phyloP scores from a whole-genome alignment of 495 filamentous ascomycete genomes.

The Podospora conica region DNA sequence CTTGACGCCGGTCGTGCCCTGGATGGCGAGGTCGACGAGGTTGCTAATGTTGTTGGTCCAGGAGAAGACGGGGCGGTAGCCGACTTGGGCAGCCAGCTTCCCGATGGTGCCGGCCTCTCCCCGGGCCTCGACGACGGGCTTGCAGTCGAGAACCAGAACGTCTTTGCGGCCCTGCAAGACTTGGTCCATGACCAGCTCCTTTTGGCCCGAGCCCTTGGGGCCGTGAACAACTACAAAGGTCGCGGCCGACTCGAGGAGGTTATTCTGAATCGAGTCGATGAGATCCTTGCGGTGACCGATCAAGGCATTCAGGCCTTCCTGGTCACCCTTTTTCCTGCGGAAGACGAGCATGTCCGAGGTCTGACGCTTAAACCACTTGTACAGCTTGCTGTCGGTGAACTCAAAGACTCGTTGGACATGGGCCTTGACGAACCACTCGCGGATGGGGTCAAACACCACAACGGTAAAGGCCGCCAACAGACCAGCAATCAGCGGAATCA shows the following conservation, averaged over 20 bases:
- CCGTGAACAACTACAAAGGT: conserved; percentile 95
- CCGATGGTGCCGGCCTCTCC: conserved; percentile 85
- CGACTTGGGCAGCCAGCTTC: conserved; percentile 75
- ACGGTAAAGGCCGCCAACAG: conserved; percentile 78
- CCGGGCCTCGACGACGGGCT: conserved; percentile 83
- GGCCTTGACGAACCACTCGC: conserved; percentile 84
- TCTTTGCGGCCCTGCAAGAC: conserved; percentile 69
- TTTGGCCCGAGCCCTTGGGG: conserved; percentile 85
- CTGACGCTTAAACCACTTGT: conserved; percentile 75
- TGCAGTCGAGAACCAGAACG: conserved; percentile 89
- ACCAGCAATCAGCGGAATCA: conserved; percentile 75
- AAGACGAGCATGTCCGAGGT: conserved; percentile 61
- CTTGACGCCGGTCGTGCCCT: conserved; percentile 90
- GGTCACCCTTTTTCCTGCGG: conserved; percentile 48
- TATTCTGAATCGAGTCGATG: conserved; percentile 75
- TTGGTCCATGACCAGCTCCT: conserved; percentile 78
- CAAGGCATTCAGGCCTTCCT: conserved; percentile 67
- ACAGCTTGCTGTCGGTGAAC: conserved; percentile 60
- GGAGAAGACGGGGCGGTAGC: conserved; percentile 88
- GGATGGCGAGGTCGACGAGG: conserved; percentile 83
- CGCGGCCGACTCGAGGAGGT: conserved; percentile 78
- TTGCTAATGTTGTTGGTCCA: conserved; percentile 95
- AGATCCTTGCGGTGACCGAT: conserved; percentile 81
- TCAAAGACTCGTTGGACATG: conserved; percentile 76
- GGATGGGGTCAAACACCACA: conserved; percentile 85